These are phyloP conservation scores for Jackrogersella multiformis DNA, from an alignment of 495 filamentous ascomycete genomes.

Conservation along the genomic window DNA sequence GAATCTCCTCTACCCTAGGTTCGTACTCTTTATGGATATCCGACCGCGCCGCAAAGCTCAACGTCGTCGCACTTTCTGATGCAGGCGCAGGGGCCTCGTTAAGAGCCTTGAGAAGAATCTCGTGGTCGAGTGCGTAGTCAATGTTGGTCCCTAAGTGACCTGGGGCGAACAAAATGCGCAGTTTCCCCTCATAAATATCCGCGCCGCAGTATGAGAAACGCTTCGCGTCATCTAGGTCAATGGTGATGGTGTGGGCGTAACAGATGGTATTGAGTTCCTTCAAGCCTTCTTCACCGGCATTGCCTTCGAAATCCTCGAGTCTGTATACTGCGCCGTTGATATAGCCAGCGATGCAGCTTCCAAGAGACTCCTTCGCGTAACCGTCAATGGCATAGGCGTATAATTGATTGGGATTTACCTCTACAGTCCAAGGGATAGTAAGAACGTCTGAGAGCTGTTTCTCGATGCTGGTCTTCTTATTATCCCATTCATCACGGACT, in stretches of 20 bases:
- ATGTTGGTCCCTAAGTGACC: slow-evolving; percentile 57
- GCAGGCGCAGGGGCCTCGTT: slow-evolving; percentile 51
- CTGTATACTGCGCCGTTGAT: slow-evolving; percentile 52
- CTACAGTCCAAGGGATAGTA: slow-evolving; percentile 58
- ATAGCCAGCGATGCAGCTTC: slow-evolving; percentile 59
- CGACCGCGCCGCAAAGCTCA: slow-evolving; percentile 57
- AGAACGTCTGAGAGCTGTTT: slow-evolving; percentile 53
- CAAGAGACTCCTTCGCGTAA: slow-evolving; percentile 57
- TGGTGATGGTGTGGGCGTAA: slow-evolving; percentile 55
- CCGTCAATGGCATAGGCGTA: slow-evolving; percentile 59
- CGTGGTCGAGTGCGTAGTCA: slow-evolving; percentile 46
- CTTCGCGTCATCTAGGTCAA: slow-evolving; percentile 54
- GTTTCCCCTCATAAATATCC: slow-evolving; percentile 56
- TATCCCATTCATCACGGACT: slow-evolving; percentile 65
- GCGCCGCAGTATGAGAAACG: slow-evolving; percentile 57
- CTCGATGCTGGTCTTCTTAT: slow-evolving; percentile 55
- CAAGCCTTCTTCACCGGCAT: slow-evolving; percentile 49
- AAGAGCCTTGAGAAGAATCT: slow-evolving; percentile 52
- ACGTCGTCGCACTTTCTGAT: slow-evolving; percentile 29
- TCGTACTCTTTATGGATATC: slow-evolving; percentile 59
- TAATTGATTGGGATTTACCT: slow-evolving; percentile 57
- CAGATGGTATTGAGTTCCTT: slow-evolving; percentile 60
- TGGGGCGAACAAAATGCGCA: slow-evolving; percentile 58
- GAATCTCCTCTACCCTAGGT: slow-evolving; percentile 46
- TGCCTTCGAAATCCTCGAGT: slow-evolving; percentile 49